These are phyloP conservation scores for Stephania cephalantha DNA, from an alignment of 164 flowering plant genomes.

Conservation along the genomic window DNA sequence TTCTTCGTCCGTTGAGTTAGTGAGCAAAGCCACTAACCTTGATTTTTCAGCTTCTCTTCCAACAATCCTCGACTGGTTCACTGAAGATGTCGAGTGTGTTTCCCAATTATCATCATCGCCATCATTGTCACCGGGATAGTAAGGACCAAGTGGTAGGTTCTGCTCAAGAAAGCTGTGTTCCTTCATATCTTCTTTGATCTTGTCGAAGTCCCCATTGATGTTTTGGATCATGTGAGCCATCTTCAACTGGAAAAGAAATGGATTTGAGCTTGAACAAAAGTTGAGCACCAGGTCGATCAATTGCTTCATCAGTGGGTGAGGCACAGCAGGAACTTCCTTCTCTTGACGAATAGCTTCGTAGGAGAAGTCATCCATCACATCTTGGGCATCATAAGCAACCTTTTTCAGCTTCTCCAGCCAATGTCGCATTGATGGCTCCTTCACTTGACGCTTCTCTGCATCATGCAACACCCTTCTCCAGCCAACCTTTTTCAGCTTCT, in stretches of 20 bases:
- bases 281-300: neutral
- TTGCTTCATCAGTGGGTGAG: neutral
- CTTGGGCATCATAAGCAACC: slow-evolving; percentile 1
- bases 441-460: neutral
- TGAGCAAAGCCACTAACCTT: neutral
- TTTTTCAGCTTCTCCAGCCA: neutral
- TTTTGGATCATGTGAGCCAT: neutral
- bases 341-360: neutral
- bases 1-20: neutral
- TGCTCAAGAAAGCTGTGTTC: neutral
- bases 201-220: neutral
- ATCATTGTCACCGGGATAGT: neutral
- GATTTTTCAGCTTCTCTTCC: neutral
- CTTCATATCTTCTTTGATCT: neutral
- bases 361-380: neutral
- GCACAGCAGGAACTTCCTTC: neutral
- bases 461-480: neutral
- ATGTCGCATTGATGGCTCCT: neutral
- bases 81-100: neutral
- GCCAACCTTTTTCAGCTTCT: too few relatives aligned
- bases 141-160: neutral
- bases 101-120: neutral
- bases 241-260: neutral
- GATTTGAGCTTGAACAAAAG: neutral
- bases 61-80: neutral